Base-by-base conservation (phyloP, 2,329 filamentous ascomycete genomes). In the Diaporthe humulicola region DNA sequence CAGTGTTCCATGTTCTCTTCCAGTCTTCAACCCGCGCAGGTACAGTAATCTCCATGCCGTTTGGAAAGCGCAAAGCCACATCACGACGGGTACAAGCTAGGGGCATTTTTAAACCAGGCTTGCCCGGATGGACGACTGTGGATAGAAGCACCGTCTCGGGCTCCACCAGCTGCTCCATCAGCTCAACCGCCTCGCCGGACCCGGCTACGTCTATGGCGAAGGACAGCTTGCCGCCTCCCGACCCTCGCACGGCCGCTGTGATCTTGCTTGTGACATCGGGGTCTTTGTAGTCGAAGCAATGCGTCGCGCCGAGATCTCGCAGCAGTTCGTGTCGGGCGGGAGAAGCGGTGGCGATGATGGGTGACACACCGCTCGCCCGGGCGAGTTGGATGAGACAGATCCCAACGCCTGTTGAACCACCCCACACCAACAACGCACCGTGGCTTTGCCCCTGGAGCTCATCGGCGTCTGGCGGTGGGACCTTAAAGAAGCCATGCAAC, bases 341-440 rank as follows among this genome's bases (percentile, higher is more conserved):
- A 8, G 60, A 66, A 17, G 60, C 60, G 28, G 60, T 66, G 40
- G 60, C 60, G 25, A 66, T 50, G 28, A 66, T 66, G 42, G 60
- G 28, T n/a, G 60, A 48, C 19, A 48, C 28, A 22, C 42, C 60
- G 12, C 60, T 48, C 38, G 60, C 60, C 28, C 60, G 60, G 42
- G 60, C 60, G 4, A 66, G 42, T 36, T 66, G 60, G 3, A 66
- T 36, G 9, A 66, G 60, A 22, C 28, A 48, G 42, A 66, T 10
- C 5, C 60, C 60, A 36, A 66, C 60, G 5, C 60, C 60, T 4
- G 42, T 66, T 33, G 60, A 66, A 8, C 60, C 60, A 50, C 60
- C 60, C 60, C 60, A 66, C 4, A 48, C 60, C n/a, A 66, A 50
- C 7, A 66, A 36, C 12, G 60, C 10, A 2, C 60, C 60, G 4